Evolutionary conservation across 805 yeast genomes (phyloP).

Genomic region (Monosporozyma unispora): DNA sequence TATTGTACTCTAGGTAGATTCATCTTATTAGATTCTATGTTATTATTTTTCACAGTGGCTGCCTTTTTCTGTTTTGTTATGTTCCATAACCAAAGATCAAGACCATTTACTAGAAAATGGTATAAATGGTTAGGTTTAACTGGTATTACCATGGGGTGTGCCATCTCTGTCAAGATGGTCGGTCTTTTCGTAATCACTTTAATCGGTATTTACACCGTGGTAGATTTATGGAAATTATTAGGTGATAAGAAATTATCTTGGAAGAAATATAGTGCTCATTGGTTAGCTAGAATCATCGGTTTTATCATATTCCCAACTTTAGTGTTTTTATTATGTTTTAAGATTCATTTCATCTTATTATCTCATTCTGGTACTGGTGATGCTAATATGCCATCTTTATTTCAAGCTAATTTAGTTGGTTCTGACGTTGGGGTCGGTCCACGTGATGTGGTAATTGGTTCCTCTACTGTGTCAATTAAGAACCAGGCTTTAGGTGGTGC

Average conservation of each 20-base stretch:
- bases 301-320: constrained; percentile 55
- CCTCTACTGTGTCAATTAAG: constrained; percentile 37
- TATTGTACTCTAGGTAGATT: constrained; percentile 66
- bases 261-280: constrained; percentile 46
- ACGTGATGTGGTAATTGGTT: constrained; percentile 62
- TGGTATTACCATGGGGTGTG: constrained; percentile 82
- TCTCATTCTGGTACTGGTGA: constrained; percentile 79
- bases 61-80: constrained; percentile 54
- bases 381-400: constrained; percentile 68
- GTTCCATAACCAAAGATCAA: constrained; percentile 39
- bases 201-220: constrained; percentile 83
- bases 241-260: constrained; percentile 53
- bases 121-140: constrained; percentile 86
- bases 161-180: constrained; percentile 92
- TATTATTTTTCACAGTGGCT: constrained; percentile 65
- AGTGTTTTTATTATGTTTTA: constrained; percentile 60
- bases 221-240: constrained; percentile 76
- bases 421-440: constrained; percentile 61
- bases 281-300: constrained; percentile 55
- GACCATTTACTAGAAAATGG: constrained; percentile 71
- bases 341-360: constrained; percentile 66
- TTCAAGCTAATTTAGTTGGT: constrained; percentile 68
- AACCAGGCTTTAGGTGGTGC: constrained; percentile 72
- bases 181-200: constrained; percentile 83
- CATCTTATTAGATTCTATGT: constrained; percentile 67